Evolutionary conservation across 495 filamentous ascomycete genomes (phyloP).

Genomic region (Hypoxylon intermedium): DNA sequence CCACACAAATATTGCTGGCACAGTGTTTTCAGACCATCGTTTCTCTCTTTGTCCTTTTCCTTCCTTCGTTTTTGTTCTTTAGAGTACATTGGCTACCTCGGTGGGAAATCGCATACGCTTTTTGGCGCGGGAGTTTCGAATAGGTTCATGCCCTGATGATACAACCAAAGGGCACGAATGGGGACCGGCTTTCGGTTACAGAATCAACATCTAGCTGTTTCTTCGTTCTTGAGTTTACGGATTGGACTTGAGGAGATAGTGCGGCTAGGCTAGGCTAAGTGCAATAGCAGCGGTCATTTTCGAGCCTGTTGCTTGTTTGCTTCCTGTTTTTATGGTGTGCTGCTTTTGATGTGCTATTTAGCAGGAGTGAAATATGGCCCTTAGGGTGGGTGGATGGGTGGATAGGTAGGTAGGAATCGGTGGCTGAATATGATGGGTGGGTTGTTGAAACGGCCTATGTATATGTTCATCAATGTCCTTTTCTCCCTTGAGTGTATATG

Average conservation of each 20-base stretch:
- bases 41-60: not conserved
- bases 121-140: slow-evolving; percentile 28
- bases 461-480: no score
- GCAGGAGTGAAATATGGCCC: no score
- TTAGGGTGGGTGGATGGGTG: not conserved
- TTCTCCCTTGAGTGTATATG: no score
- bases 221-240: not conserved
- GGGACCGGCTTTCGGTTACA: not conserved
- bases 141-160: not conserved
- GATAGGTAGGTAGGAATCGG: not conserved
- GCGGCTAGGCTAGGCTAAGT: not conserved
- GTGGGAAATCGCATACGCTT: slow-evolving; percentile 13
- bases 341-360: not conserved
- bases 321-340: not conserved
- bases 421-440: not conserved
- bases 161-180: slow-evolving; percentile 18
- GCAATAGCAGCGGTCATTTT: not conserved
- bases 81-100: slow-evolving; percentile 16
- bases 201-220: not conserved
- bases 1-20: no score
- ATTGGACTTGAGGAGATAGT: not conserved
- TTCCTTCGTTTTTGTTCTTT: slow-evolving; percentile 3
- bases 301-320: not conserved
- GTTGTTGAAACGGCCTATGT: no score
- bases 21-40: not conserved